These are phyloP conservation scores for Scheffersomyces insectosa DNA, from an alignment of 1,139 yeast genomes.

Conservation along the genomic window DNA sequence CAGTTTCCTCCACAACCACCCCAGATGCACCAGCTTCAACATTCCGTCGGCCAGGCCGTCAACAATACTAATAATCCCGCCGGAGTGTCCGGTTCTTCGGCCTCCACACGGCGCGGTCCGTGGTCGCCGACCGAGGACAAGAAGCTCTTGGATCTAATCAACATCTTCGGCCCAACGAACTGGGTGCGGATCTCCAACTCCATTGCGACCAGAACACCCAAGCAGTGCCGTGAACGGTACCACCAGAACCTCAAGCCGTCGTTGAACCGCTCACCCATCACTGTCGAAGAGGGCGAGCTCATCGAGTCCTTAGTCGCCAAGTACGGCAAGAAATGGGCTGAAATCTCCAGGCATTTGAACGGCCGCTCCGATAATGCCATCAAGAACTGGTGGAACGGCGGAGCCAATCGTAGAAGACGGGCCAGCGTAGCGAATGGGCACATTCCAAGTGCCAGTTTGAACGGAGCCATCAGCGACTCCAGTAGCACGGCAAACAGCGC, in stretches of 20 bases:
- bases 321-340: slow-evolving; percentile 94
- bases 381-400: slow-evolving; percentile 97
- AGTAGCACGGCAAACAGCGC: background rate
- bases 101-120: slow-evolving; percentile 61
- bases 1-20: background rate
- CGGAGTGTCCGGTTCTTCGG: background rate
- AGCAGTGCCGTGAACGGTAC: slow-evolving; percentile 89
- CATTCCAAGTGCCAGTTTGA: background rate
- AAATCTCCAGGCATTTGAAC: slow-evolving; percentile 81
- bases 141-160: slow-evolving; percentile 66
- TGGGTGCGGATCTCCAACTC: slow-evolving; percentile 86
- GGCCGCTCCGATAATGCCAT: slow-evolving; percentile 91
- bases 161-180: slow-evolving; percentile 78
- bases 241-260: slow-evolving; percentile 90
- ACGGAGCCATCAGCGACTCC: background rate
- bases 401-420: slow-evolving; percentile 75
- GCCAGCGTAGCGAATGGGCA: slow-evolving; percentile 27
- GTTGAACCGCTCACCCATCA: slow-evolving; percentile 77
- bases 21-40: background rate
- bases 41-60: background rate
- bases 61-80: slow-evolving; percentile 1
- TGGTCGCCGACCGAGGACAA: slow-evolving; percentile 90
- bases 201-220: slow-evolving; percentile 79
- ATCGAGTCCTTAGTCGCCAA: slow-evolving; percentile 78
- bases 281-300: slow-evolving; percentile 78